Base-by-base conservation (phyloP, 148 eudicot genomes). In the Vaccinium darrowii region DNA sequence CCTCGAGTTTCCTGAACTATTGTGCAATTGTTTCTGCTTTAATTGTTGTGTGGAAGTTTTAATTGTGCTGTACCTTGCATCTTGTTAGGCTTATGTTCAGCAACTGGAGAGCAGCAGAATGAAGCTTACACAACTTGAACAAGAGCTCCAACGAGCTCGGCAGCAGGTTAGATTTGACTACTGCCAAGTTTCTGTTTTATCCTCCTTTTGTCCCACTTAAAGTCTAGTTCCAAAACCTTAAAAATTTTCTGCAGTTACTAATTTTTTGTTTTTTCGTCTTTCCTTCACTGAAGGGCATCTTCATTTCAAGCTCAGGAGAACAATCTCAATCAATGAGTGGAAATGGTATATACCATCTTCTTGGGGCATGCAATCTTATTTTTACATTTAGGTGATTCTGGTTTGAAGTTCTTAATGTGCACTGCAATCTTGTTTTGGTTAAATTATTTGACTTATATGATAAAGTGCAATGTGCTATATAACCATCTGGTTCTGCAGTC, bases 101-200 rank as follows among this genome's bases (percentile, higher is more conserved):
- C 91, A 89, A 87, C 85, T 89, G 25, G 91, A 89, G 84, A 89
- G 88, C 86, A 89, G 91, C 83, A 89, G 88, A 71, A 85, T 89
- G 88, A 87, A 89, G 86, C 85, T 89, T 76, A 89, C 86, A 73
- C 91, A 89, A 81, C 88, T 89, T 60, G 91, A 89, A 73, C 91
- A 89, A 21, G 91, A 89, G 86, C 89, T 89, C 49, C 91, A 89
- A 78, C 86, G 91, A 63, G 91, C 91, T 87, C 81, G 91, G 77
- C 91, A 89, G 85, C 91, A 89, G 89, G 89, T 89, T 80, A 25
- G 23, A 15, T 57, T 54, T 36, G 50, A 30, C n/a, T 62, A 30
- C 6, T 73, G 13, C 76, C 23, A 54, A 16, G 67, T 73, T 21
- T 56, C 23, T 74, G 11, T n/a, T n/a, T 58, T 23, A n/a, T 65